phyloP scores from a whole-genome alignment of 2,329 filamentous ascomycete species.

The Graphium sp. region DNA sequence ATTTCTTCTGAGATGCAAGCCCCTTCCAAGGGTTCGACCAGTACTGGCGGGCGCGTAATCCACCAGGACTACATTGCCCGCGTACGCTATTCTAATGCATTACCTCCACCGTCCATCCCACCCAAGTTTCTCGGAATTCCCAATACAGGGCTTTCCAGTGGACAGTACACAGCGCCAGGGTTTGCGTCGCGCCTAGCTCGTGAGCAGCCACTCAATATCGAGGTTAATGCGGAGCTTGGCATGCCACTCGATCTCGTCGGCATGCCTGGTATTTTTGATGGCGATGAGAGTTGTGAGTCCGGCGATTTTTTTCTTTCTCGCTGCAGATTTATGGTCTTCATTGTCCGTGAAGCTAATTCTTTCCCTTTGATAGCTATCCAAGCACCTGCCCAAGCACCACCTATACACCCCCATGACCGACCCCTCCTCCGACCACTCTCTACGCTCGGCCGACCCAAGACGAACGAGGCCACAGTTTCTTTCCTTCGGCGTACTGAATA shows the following conservation, averaged over 20 bases:
- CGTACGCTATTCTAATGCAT: conserved; percentile 86
- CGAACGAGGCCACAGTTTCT: conserved; percentile 62
- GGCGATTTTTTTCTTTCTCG: conserved; percentile 7
- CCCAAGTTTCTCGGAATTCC: conserved; percentile 96
- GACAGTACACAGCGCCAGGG: conserved; percentile 76
- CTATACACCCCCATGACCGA: conserved; percentile 69
- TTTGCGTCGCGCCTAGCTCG: conserved; percentile 81
- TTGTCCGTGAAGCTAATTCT: conserved; percentile 1
- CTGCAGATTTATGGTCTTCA: conserved; percentile 2
- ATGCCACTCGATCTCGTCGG: conserved; percentile 95
- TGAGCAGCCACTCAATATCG: conserved; percentile 89
- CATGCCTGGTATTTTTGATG: conserved; percentile 87
- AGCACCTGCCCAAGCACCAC: conserved; percentile 52
- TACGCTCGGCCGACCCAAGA: conserved; percentile 69
- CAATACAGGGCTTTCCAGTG: conserved; percentile 72
- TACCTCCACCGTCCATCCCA: conserved; percentile 84
- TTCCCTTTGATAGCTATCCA: conserved; percentile 49
- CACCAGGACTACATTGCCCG: conserved; percentile 97
- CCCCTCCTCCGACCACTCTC: conserved; percentile 69
- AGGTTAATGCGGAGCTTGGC: conserved; percentile 91
- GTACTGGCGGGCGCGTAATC: conserved; percentile 37
- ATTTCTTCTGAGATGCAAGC: too few relatives aligned
- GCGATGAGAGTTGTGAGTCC: conserved; percentile 73
- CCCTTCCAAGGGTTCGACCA: conserved; percentile 19
- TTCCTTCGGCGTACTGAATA: conserved; percentile 96